Conservation (phyloP, 108 stramenopile genomes). For the Cyclotella distinguenda region DNA sequence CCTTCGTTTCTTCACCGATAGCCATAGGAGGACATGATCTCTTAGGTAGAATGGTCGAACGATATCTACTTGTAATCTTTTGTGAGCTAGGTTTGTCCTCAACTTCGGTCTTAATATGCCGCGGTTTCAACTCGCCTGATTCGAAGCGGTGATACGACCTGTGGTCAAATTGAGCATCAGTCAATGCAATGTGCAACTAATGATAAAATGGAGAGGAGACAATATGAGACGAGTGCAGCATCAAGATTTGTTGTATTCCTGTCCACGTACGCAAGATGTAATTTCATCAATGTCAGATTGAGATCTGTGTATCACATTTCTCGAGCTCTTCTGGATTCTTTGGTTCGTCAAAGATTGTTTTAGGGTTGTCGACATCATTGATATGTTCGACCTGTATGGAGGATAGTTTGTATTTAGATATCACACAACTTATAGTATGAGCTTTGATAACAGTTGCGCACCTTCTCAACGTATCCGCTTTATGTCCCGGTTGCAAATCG, state of each 20-base stretch:
- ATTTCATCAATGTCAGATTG: constrained; percentile 68
- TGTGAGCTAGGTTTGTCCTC: neutral
- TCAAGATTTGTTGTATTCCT: neutral
- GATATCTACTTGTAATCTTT: constrained; percentile 16
- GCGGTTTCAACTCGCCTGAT: constrained; percentile 57
- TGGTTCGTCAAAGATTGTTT: constrained; percentile 13
- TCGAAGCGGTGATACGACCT: constrained; percentile 51
- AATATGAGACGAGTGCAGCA: neutral
- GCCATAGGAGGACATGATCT: constrained; percentile 48
- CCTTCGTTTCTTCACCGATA: constrained; percentile 51
- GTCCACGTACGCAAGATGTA: constrained; percentile 23
- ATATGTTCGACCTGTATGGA: constrained; percentile 14
- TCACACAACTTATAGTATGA: constrained; percentile 29
- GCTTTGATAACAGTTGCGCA: too few species aligned
- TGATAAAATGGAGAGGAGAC: neutral
- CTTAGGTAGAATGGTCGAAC: constrained; percentile 29
- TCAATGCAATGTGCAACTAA: constrained; percentile 44
- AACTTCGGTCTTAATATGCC: constrained; percentile 11
- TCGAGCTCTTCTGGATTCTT: constrained; percentile 20
- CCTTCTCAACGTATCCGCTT: too few species aligned
- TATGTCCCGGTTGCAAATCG: constrained; percentile 25
- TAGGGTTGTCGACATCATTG: constrained; percentile 16
- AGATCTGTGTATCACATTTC: constrained; percentile 31
- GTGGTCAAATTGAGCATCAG: constrained; percentile 59
- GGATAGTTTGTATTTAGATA: neutral